These are phyloP conservation scores for Agapanthus africanus DNA, from an alignment of 106 monocot genomes.

Conservation along the genomic window DNA sequence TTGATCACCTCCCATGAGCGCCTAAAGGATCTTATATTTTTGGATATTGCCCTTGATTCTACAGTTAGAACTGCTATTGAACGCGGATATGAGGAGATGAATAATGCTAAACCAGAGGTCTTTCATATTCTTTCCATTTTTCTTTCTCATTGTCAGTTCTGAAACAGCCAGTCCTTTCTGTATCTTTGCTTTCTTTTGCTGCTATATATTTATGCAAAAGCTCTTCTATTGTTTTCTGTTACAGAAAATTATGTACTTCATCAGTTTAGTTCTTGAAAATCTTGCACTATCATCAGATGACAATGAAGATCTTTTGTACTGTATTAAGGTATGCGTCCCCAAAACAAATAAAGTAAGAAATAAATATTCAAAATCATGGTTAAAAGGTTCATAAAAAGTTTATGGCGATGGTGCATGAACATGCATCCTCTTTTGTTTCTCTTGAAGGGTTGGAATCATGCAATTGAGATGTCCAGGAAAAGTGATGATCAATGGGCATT, in stretches of 20 bases:
- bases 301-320: conserved; percentile 87
- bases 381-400: not conserved
- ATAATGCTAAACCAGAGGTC: conserved; percentile 77
- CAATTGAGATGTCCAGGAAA: conserved; percentile 56
- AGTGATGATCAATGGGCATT: conserved; percentile 85
- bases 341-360: conserved; percentile 76
- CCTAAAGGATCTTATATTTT: conserved; percentile 83
- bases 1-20: conserved; percentile 66
- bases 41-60: conserved; percentile 96
- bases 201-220: conserved; percentile 3
- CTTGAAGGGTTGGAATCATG: conserved; percentile 82
- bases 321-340: conserved; percentile 96
- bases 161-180: not conserved
- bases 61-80: conserved; percentile 86
- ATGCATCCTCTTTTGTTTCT: not conserved
- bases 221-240: conserved; percentile 16
- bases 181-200: not conserved
- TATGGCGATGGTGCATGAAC: not conserved
- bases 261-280: conserved; percentile 87
- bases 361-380: not conserved
- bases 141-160: not conserved
- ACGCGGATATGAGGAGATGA: conserved; percentile 82
- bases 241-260: conserved; percentile 96
- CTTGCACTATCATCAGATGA: conserved; percentile 86
- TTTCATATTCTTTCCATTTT: not conserved